A percentile compares a stretch with the other conserved stretches of the same genome.
These are phyloP conservation scores for Aspergillus pseudoglaucus DNA, from an alignment of 2,329 filamentous ascomycete genomes.

Conservation along the genomic window DNA sequence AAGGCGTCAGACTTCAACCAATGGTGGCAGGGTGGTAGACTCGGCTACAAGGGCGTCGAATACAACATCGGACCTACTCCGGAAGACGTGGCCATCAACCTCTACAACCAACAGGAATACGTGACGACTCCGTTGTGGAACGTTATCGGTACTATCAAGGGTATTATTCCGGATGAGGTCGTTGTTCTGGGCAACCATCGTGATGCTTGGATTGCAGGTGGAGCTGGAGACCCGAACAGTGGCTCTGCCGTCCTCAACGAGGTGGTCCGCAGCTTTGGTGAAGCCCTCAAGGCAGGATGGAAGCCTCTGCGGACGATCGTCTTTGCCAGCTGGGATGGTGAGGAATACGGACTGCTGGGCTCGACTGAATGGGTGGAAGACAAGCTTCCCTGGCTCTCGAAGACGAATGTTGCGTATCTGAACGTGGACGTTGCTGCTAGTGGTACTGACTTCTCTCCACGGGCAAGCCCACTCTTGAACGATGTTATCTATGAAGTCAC, in stretches of 20 bases:
- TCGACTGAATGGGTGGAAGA: slow-evolving; percentile 94
- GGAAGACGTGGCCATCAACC: slow-evolving; percentile 61
- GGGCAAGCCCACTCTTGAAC: slow-evolving; percentile 70
- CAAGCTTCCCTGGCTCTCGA: slow-evolving; percentile 70
- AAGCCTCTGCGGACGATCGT: slow-evolving; percentile 84
- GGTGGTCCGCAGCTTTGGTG: slow-evolving; percentile 66
- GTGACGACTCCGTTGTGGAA: slow-evolving; percentile 80
- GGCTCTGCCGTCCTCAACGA: slow-evolving; percentile 75
- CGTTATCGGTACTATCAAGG: slow-evolving; percentile 87
- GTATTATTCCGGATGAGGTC: slow-evolving; percentile 75
- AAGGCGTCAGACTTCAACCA: slow-evolving; percentile 66
- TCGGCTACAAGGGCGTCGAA: slow-evolving; percentile 71
- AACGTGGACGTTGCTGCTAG: slow-evolving; percentile 73
- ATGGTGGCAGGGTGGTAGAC: slow-evolving; percentile 66
- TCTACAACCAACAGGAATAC: slow-evolving; percentile 75
- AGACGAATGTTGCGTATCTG: slow-evolving; percentile 70
- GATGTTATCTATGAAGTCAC: slow-evolving; percentile 64
- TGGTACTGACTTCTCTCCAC: slow-evolving; percentile 57
- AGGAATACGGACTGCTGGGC: slow-evolving; percentile 80
- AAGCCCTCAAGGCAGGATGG: slow-evolving; percentile 67
- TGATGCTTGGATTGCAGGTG: slow-evolving; percentile 84
- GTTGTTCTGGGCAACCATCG: slow-evolving; percentile 87
- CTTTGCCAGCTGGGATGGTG: slow-evolving; percentile 77
- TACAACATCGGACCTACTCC: slow-evolving; percentile 84
- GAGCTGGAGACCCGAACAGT: slow-evolving; percentile 74